These are phyloP conservation scores for Sarcodon sp. DNA, from an alignment of 768 basidiomycete species.

Conservation along the genomic window DNA sequence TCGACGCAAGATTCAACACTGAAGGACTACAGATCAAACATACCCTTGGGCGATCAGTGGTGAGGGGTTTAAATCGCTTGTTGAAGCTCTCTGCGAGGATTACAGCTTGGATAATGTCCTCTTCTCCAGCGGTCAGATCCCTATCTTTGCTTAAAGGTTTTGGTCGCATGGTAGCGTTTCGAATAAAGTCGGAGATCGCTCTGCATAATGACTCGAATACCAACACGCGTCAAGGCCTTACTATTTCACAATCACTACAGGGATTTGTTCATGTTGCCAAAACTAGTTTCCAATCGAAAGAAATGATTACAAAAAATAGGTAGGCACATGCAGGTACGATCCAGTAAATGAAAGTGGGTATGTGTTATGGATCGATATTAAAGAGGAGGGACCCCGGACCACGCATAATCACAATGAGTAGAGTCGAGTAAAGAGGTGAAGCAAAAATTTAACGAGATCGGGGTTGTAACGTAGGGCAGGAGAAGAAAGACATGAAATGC, in stretches of 20 bases:
- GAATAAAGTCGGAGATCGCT: not conserved
- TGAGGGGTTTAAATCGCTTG: slow-evolving; percentile 85
- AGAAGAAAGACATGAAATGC: slow-evolving; percentile 28
- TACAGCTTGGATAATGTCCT: slow-evolving; percentile 87
- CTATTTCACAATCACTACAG: not conserved
- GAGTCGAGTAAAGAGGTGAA: slow-evolving; percentile 42
- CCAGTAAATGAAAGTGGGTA: slow-evolving; percentile 35
- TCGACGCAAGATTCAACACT: slow-evolving; percentile 8
- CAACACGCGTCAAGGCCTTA: slow-evolving; percentile 4
- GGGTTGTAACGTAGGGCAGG: slow-evolving; percentile 21
- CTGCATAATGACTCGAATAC: not conserved
- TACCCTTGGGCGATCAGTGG: slow-evolving; percentile 76
- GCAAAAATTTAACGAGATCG: slow-evolving; percentile 50
- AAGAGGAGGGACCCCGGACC: slow-evolving; percentile 32
- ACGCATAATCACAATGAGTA: slow-evolving; percentile 26
- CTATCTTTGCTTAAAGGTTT: slow-evolving; percentile 56
- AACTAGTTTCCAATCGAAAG: slow-evolving; percentile 3
- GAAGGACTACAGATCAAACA: slow-evolving; percentile 14
- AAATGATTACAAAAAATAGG: slow-evolving; percentile 47
- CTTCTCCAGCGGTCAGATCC: slow-evolving; percentile 46
- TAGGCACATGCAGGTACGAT: slow-evolving; percentile 45
- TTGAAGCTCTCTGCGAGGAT: slow-evolving; percentile 96
- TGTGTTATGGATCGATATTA: slow-evolving; percentile 26
- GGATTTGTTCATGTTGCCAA: no score
- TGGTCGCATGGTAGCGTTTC: slow-evolving; percentile 40